Evolutionary conservation across 495 filamentous ascomycete species (phyloP).

Genomic region (Aspergillus panamensis): DNA sequence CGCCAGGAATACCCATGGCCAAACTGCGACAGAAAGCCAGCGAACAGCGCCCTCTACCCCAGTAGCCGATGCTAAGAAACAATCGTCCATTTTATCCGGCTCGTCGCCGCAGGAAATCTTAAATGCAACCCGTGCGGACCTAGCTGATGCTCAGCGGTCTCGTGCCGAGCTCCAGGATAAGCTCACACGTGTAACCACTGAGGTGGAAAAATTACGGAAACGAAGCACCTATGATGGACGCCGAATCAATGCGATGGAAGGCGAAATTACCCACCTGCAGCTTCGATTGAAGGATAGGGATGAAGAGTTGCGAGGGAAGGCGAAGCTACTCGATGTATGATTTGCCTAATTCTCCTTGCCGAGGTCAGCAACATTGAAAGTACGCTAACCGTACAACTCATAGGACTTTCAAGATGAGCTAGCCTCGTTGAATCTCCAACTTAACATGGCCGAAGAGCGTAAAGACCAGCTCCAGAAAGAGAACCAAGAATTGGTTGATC

Average conservation of each 20-base stretch:
- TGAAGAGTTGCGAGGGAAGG: conserved; percentile 80
- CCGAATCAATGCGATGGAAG: conserved; percentile 56
- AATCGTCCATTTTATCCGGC: conserved; percentile 19
- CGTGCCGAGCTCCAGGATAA: conserved; percentile 61
- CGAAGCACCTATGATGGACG: conserved; percentile 53
- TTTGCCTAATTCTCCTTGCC: neutral
- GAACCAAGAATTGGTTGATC: conserved; percentile 81
- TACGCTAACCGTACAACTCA: conserved; percentile 3
- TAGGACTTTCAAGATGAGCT: conserved; percentile 89
- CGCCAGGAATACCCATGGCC: conserved; percentile 8
- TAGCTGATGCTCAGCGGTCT: conserved; percentile 71
- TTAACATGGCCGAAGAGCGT: conserved; percentile 78
- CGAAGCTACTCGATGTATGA: conserved; percentile 69
- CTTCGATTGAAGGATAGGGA: conserved; percentile 72
- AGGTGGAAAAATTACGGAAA: conserved; percentile 56
- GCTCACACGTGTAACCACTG: conserved; percentile 55
- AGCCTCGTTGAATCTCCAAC: conserved; percentile 75
- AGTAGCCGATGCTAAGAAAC: conserved; percentile 25
- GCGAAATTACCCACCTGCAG: conserved; percentile 58
- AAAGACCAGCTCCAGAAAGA: conserved; percentile 67
- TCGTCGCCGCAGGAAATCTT: conserved; percentile 35
- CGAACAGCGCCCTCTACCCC: conserved; percentile 18
- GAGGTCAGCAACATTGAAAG: neutral
- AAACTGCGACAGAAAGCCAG: conserved; percentile 18
- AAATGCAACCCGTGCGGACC: conserved; percentile 55